Evolutionary conservation across 192 early-diverging fungal species (phyloP).

Genomic region (Backusella psychrophila): DNA sequence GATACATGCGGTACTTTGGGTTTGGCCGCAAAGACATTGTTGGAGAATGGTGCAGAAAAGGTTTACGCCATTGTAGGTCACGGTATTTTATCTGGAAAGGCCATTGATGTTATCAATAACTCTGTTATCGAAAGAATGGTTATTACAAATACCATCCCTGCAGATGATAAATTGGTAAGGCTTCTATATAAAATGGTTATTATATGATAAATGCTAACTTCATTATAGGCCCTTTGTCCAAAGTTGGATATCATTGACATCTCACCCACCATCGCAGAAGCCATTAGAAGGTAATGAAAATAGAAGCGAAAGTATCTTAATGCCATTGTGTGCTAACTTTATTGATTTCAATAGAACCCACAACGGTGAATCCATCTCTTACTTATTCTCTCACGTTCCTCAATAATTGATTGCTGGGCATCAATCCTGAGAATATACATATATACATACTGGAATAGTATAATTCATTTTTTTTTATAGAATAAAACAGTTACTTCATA

Average conservation of each 20-base stretch:
- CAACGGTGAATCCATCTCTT: constrained; percentile 66
- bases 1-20: constrained; percentile 93
- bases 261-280: constrained; percentile 72
- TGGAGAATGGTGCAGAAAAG: constrained; percentile 84
- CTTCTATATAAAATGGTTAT: neutral
- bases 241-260: constrained; percentile 84
- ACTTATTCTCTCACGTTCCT: constrained; percentile 50
- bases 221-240: constrained; percentile 46
- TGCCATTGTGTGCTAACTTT: neutral
- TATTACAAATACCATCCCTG: constrained; percentile 80
- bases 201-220: neutral
- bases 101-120: constrained; percentile 82
- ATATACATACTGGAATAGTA: neutral
- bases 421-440: neutral
- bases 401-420: constrained; percentile 23
- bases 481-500: neutral
- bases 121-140: constrained; percentile 69
- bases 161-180: constrained; percentile 64
- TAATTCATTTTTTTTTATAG: neutral
- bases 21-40: constrained; percentile 81
- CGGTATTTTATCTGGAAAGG: constrained; percentile 88
- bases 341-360: constrained; percentile 47
- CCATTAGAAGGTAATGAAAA: constrained; percentile 47
- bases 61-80: constrained; percentile 96
- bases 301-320: neutral